Evolutionary conservation across 2,329 filamentous ascomycete species (phyloP), one percentile per base, ranked within the genome.

Genomic region (Emergomyces orientalis): DNA sequence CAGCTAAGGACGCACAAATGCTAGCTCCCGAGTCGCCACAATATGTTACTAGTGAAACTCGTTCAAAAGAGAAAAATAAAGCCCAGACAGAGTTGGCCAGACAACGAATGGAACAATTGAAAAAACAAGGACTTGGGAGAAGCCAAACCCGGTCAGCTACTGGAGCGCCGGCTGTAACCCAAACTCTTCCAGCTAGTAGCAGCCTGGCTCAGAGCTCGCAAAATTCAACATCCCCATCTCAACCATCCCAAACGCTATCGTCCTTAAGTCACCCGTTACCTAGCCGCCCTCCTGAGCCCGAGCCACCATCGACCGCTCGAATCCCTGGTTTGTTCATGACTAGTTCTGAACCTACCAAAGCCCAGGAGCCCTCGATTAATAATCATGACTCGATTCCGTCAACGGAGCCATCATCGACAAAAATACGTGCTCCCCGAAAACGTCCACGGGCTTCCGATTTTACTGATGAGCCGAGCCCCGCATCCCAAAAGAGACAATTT

Each of bases 91-190:
- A 90, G 63, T 77, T 91, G 39, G 81, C 92, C 56, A 86, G 90
- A 66, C 84, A 90, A 71, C 91, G 90, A 67, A 87, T 96, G 71
- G 89, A 91, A 64, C 88, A 88, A 27, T 77, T 94, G 27, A 85
- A 86, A 67, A 86, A 84, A 63, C 75, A 74, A 66, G 74, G 74
- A 60, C 68, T 79, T 17, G 73, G 76, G 68, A 78, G 72, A 68
- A 73, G 58, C 64, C 75, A 71, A 67, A 74, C 70, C 71, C 73
- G 63, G 68, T 58, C 61, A 64, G 61, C 57, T 27, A 52, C 14
- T n/a, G 63, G 63, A 17, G 8, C 32, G 7, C 19, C 58, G 19
- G 11, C 51, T 37, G n/a, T 54, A 8, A 22, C 37, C 4, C 37
- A 49, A 61, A 19, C 25, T 13, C 17, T 55, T 61, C 25, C 39